phyloP scores from a whole-genome alignment of 2,329 filamentous ascomycete genomes.

The Simplicillium aogashimaense region DNA sequence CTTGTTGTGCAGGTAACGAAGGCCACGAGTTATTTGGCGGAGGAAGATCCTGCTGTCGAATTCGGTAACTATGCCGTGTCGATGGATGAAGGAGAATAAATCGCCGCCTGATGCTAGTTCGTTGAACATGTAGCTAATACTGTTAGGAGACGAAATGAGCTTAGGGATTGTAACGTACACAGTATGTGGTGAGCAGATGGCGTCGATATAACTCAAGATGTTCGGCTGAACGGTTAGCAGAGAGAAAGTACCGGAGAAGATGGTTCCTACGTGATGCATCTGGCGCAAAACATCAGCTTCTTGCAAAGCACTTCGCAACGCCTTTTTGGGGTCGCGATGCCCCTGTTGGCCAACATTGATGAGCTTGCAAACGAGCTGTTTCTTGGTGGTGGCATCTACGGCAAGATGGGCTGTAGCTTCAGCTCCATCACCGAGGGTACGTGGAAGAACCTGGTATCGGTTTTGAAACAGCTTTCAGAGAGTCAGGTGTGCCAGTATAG shows the following conservation, averaged over 20 bases:
- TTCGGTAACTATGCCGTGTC: conserved; percentile 25
- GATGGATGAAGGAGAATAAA: conserved; percentile 36
- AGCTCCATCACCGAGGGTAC: conserved; percentile 25
- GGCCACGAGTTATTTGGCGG: conserved; percentile 34
- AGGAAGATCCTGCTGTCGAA: conserved; percentile 33
- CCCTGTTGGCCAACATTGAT: conserved; percentile 34
- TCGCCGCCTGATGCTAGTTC: conserved; percentile 47
- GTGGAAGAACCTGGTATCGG: conserved; percentile 21
- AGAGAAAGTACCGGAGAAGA: not conserved
- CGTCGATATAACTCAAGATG: conserved; percentile 40
- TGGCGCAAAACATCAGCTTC: conserved; percentile 44
- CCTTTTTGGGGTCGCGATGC: conserved; percentile 14
- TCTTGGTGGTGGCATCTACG: conserved; percentile 36
- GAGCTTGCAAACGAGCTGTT: conserved; percentile 62
- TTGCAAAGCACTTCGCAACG: conserved; percentile 28
- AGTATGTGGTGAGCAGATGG: conserved; percentile 35
- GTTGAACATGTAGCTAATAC: conserved; percentile 40
- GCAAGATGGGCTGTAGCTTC: conserved; percentile 27
- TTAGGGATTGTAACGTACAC: conserved; percentile 25
- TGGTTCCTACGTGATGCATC: conserved; percentile 36
- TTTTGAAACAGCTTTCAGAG: conserved; percentile 20
- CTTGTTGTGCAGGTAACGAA: conserved; percentile 38
- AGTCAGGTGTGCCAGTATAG: not conserved
- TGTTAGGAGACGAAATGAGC: not conserved
- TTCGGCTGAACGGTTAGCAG: conserved; percentile 34